Evolutionary conservation across 305 asterid species (phyloP).

Genomic region (Fraxinus sp.): DNA sequence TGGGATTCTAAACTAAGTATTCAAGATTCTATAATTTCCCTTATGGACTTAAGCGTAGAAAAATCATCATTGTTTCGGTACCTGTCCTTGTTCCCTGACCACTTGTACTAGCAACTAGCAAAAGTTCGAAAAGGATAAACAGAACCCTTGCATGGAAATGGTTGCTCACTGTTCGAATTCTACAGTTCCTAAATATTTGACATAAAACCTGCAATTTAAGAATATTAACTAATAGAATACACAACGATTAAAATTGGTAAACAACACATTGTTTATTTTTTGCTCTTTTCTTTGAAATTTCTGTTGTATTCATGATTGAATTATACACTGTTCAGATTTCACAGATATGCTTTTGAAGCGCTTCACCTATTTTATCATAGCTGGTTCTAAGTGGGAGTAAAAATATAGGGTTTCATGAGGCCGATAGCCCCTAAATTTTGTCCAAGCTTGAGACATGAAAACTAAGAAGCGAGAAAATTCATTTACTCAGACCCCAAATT

Average conservation of each 20-base stretch:
- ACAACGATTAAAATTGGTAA: background rate
- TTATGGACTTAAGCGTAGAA: conserved; percentile 12
- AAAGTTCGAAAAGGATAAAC: conserved; percentile 21
- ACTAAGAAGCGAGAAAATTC: background rate
- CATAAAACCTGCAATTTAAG: background rate
- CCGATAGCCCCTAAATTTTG: conserved; percentile 1
- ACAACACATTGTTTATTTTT: background rate
- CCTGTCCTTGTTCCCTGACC: conserved; percentile 19
- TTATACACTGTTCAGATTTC: background rate
- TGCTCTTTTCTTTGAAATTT: background rate
- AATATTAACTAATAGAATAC: background rate
- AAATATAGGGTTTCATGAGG: background rate
- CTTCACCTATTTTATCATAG: background rate
- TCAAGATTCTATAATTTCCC: conserved; percentile 39
- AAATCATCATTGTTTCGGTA: conserved; percentile 37
- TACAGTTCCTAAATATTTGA: background rate
- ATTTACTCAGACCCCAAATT: background rate
- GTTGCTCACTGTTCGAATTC: background rate
- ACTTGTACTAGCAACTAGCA: conserved; percentile 23
- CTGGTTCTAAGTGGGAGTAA: background rate
- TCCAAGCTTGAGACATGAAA: background rate
- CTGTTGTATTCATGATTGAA: background rate
- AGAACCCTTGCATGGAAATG: conserved; percentile 29
- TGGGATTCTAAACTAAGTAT: conserved; percentile 32
- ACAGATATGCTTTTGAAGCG: background rate